Percentiles rank a stretch among this genome's conserved stretches.
Evolutionary conservation across 805 yeast species (phyloP).

Genomic region (Ascoidea asiatica): DNA sequence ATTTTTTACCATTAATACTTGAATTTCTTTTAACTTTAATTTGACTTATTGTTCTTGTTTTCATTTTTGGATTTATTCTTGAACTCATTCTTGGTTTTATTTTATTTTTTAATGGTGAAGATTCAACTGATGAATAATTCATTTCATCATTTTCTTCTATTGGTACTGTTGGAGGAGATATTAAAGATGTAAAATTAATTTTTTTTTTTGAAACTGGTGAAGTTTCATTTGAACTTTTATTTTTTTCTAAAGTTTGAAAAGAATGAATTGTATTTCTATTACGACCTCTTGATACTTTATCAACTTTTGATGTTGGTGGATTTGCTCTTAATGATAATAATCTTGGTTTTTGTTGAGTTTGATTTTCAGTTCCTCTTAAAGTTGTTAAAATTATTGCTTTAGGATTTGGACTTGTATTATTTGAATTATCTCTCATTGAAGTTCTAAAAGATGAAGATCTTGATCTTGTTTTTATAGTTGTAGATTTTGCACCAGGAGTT

Average conservation of each 20-base stretch:
- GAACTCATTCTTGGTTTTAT: background rate
- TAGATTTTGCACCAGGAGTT: conserved; percentile 19
- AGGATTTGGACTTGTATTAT: conserved; percentile 9
- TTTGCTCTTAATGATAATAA: background rate
- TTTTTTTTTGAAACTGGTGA: too few species aligned
- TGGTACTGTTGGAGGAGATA: too few species aligned
- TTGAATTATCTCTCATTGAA: conserved; percentile 8
- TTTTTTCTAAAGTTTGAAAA: background rate
- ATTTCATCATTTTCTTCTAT: too few species aligned
- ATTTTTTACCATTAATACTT: too few species aligned
- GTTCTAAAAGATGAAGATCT: conserved; percentile 19
- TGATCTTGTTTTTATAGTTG: background rate
- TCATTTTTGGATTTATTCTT: background rate
- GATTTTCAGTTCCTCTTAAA: conserved; percentile 3
- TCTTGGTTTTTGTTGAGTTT: conserved; percentile 1
- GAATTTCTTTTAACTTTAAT: background rate
- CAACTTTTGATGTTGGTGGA: background rate
- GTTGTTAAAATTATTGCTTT: conserved; percentile 2
- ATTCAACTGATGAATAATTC: background rate
- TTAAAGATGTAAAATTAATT: background rate
- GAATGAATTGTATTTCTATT: background rate
- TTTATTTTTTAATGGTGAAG: background rate
- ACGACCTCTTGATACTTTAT: background rate
- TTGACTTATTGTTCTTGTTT: background rate
- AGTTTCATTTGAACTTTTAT: too few species aligned